Conservation (phyloP, 176 grass and related monocot genomes). For the Zea luxurians region DNA sequence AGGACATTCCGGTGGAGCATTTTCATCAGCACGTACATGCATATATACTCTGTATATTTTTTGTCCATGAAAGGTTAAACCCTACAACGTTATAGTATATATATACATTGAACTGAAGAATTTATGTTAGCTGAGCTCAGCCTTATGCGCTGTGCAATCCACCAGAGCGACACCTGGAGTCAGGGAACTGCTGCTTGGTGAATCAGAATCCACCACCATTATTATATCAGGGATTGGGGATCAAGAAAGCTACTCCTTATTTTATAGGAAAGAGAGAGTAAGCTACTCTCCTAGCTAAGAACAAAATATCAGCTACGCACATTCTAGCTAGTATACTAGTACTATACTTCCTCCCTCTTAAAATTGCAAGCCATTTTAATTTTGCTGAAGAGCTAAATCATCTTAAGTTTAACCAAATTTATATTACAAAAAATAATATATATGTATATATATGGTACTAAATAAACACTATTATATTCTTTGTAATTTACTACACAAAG, state of each 20-base stretch:
- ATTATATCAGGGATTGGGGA: neutral
- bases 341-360: no score
- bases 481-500: no score
- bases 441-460: no score
- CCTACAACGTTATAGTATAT: neutral
- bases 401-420: no score
- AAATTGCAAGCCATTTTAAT: no score
- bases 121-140: conserved; percentile 2
- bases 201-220: conserved; percentile 35
- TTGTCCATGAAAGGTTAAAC: neutral
- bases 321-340: no score
- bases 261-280: neutral
- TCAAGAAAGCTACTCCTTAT: neutral
- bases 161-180: conserved; percentile 2
- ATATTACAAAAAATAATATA: no score
- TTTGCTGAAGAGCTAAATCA: no score
- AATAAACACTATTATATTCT: no score
- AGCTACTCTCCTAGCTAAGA: neutral
- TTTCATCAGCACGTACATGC: neutral
- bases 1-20: neutral
- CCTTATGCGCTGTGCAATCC: neutral
- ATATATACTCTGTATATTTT: neutral
- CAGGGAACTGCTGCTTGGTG: conserved; percentile 10
- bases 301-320: neutral
- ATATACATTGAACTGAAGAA: neutral